Conservation (phyloP, 2,329 filamentous ascomycete species). For the Pezicula rhizophila region DNA sequence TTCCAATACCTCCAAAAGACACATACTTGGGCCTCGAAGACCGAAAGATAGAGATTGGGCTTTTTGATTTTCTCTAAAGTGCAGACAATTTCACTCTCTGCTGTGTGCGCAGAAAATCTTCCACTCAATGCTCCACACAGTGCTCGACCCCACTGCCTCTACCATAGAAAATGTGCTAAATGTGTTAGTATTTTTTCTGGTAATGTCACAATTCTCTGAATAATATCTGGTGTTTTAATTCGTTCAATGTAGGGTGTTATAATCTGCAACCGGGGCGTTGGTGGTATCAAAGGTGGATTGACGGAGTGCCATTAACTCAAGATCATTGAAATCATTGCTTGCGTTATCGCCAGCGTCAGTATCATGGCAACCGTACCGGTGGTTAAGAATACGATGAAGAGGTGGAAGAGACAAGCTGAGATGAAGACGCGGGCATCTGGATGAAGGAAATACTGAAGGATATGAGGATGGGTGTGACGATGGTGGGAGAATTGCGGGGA, state of each 20-base stretch:
- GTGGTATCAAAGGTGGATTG: constrained; percentile 11
- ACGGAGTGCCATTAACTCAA: constrained; percentile 15
- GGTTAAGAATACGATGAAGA: constrained; percentile 13
- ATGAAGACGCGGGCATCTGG: constrained; percentile 9
- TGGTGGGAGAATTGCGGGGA: no score
- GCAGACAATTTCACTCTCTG: constrained; percentile 9
- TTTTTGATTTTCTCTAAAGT: constrained; percentile 13
- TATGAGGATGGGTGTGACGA: no score
- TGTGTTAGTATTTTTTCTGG: constrained; percentile 8
- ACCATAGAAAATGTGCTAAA: neutral
- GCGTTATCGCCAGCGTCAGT: constrained; percentile 7
- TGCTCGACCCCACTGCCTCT: neutral
- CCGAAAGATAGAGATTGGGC: constrained; percentile 7
- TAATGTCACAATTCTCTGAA: constrained; percentile 12
- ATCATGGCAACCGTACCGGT: constrained; percentile 6
- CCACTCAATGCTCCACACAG: constrained; percentile 14
- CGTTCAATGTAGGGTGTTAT: constrained; percentile 14
- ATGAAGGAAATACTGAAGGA: neutral
- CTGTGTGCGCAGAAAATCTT: constrained; percentile 11
- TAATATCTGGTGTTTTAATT: constrained; percentile 14
- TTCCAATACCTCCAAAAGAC: constrained; percentile 15
- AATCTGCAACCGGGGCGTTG: constrained; percentile 7
- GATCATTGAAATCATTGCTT: constrained; percentile 15
- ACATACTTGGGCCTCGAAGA: constrained; percentile 12
- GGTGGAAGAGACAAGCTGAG: constrained; percentile 7